Base-by-base conservation (phyloP, 768 basidiomycete species). In the Tylopilus subfusipes region DNA sequence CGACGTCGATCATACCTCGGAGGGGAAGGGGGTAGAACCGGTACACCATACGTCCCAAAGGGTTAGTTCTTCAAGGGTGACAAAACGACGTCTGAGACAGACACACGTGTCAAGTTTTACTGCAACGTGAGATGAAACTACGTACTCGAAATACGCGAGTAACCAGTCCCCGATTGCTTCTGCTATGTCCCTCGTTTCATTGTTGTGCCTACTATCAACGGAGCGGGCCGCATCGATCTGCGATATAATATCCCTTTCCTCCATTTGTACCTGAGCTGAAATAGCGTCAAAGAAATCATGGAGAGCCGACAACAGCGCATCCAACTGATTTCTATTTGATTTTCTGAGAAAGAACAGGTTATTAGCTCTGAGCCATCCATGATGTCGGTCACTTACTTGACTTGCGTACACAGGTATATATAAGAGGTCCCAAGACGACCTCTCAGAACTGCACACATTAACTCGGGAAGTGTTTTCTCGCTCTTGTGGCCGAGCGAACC, bases 31-130 rank as follows among this genome's bases (percentile, higher is more conserved):
- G 3, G 80, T 75, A 7, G 70, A 64, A 5, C 86, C 85, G 0
- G 84, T 89, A 53, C 84, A 88, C 87, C 87, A 91, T 10, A 89
- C 68, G 52, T 86, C 83, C 82, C 85, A 90, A 27, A 91, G 68
- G 14, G 71, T 67, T 2, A 68, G 55, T 6, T 78, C 76, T 51
- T 86, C 85, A 0, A 83, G 72, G 4, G 78, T 73, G 14, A 71
- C 56, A 11, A 82, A 57, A 14, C 74, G 68, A 8, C 67, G 66
- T 48, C 84, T 86, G 58, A 11, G 27, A 46, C 47, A 55, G 42
- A 30, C 39, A 50, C 36, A 9, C 2, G 2, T 29, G 25, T 61
- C 30, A 47, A 9, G 6, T 50, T 31, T 55, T 6, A 22, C 34
- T 27, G 3, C 18, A 11, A 2, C 5, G 24, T 31, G 44, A 29